Percentiles rank a stretch among this genome's conserved stretches.
These are phyloP conservation scores for Spiromastix sp. DNA, from an alignment of 2,329 filamentous ascomycete genomes.

Conservation along the genomic window DNA sequence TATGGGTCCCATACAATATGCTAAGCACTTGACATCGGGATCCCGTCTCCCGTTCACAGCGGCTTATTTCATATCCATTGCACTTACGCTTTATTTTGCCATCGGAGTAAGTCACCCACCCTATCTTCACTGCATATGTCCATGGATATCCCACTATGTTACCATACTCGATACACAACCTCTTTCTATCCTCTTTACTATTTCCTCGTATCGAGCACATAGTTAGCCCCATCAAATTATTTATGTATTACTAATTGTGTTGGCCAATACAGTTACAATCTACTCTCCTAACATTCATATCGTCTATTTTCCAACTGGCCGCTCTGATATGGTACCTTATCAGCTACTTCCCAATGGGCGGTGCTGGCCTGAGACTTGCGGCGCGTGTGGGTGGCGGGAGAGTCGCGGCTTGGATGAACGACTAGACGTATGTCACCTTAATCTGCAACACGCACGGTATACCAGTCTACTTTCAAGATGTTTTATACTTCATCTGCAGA, in stretches of 20 bases:
- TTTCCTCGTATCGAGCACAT: conserved; percentile 22
- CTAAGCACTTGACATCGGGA: conserved; percentile 72
- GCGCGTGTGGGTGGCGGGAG: conserved; percentile 76
- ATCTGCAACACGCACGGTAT: too few relatives aligned
- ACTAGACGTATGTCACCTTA: too few relatives aligned
- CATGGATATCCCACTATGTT: background rate
- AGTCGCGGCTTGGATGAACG: conserved; percentile 79
- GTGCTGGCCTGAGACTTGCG: conserved; percentile 73
- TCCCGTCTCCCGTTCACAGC: conserved; percentile 84
- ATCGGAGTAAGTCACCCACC: conserved; percentile 61
- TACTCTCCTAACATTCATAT: conserved; percentile 74
- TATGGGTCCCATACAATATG: conserved; percentile 80
- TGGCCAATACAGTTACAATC: conserved; percentile 61
- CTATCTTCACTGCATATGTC: background rate
- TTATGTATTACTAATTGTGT: too few relatives aligned
- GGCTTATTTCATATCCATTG: conserved; percentile 89
- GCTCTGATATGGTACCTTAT: conserved; percentile 87
- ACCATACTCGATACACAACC: conserved; percentile 3
- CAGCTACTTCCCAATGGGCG: conserved; percentile 97
- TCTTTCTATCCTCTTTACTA: conserved; percentile 7
- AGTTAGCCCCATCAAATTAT: conserved; percentile 18
- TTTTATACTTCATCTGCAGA: too few relatives aligned
- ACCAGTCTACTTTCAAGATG: too few relatives aligned
- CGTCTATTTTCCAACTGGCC: conserved; percentile 71
- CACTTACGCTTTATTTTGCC: conserved; percentile 81